These are phyloP conservation scores for Diplodia seriata DNA, from an alignment of 2,329 filamentous ascomycete species.

Conservation along the genomic window DNA sequence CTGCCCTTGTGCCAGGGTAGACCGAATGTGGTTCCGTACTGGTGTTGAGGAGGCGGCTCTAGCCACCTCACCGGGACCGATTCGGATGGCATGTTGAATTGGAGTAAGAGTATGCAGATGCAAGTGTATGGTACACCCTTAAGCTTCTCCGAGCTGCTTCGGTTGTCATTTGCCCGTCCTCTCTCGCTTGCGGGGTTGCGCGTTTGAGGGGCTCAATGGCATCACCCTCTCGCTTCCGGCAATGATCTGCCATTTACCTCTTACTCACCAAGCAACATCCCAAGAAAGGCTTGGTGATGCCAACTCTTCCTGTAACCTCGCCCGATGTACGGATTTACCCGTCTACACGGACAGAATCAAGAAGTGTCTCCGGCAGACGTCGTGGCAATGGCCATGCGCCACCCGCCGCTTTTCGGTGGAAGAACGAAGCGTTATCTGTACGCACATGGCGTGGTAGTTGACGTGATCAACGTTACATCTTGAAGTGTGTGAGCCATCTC, in stretches of 20 bases:
- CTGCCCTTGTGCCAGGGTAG: conserved; percentile 50
- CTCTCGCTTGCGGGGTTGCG: conserved; percentile 26
- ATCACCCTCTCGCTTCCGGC: conserved; percentile 17
- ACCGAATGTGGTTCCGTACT: conserved; percentile 49
- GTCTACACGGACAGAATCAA: not conserved
- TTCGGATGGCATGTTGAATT: not conserved
- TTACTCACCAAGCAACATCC: conserved; percentile 15
- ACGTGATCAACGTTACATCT: conserved; percentile 18
- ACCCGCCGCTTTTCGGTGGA: not conserved
- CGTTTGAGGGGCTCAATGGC: conserved; percentile 23
- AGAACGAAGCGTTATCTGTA: conserved; percentile 13
- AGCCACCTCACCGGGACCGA: not conserved
- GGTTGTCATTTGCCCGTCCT: not conserved
- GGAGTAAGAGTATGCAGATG: not conserved
- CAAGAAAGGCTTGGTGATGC: conserved; percentile 26
- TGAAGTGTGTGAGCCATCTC: not conserved
- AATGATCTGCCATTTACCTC: not conserved
- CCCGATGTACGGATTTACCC: not conserved
- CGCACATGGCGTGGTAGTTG: conserved; percentile 16
- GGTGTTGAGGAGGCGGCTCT: conserved; percentile 14
- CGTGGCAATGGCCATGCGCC: not conserved
- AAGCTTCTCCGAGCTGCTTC: not conserved
- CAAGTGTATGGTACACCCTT: not conserved
- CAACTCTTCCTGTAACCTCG: not conserved
- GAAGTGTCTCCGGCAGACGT: conserved; percentile 4